phyloP scores from a whole-genome alignment of 2,329 filamentous ascomycete species.

The Mariannaea elegans region DNA sequence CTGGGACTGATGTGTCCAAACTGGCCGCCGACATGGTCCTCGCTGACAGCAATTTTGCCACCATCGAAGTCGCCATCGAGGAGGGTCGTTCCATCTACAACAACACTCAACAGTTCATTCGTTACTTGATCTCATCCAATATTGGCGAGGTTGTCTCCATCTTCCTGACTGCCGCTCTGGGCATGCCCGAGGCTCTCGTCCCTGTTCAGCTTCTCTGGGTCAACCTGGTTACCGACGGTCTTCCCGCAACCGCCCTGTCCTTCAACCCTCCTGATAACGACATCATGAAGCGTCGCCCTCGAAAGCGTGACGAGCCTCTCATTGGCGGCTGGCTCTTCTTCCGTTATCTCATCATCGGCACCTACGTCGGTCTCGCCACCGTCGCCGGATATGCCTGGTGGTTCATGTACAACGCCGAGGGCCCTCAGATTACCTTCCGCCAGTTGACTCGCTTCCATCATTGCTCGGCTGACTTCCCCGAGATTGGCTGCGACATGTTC shows the following conservation, averaged over 20 bases:
- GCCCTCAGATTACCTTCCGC: slow-evolving; percentile 90
- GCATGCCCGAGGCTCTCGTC: slow-evolving; percentile 97
- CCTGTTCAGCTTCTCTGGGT: slow-evolving; percentile 99
- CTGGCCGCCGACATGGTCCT: slow-evolving; percentile 98
- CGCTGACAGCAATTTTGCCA: slow-evolving; percentile 98
- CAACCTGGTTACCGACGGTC: slow-evolving; percentile 96
- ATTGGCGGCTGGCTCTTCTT: slow-evolving; percentile 98
- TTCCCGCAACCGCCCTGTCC: slow-evolving; percentile 93
- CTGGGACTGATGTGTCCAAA: slow-evolving; percentile 96
- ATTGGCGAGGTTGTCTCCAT: slow-evolving; percentile 99
- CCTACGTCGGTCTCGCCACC: slow-evolving; percentile 92
- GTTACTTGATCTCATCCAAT: slow-evolving; percentile 98
- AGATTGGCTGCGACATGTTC: slow-evolving; percentile 95
- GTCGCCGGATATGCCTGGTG: slow-evolving; percentile 99
- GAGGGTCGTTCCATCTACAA: slow-evolving; percentile 99
- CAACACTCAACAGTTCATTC: slow-evolving; percentile 99
- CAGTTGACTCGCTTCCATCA: slow-evolving; percentile 94
- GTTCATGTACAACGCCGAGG: slow-evolving; percentile 95
- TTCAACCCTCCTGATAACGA: slow-evolving; percentile 99
- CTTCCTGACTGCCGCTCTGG: slow-evolving; percentile 93
- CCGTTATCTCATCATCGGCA: slow-evolving; percentile 95
- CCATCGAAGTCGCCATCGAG: slow-evolving; percentile 94
- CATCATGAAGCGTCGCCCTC: slow-evolving; percentile 91
- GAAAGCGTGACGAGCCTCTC: slow-evolving; percentile 91
- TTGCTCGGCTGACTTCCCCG: slow-evolving; percentile 84